Evolutionary conservation across 176 grass and related monocot species (phyloP), one percentile per base, ranked within the genome.

Genomic region (Oryza coarctata): DNA sequence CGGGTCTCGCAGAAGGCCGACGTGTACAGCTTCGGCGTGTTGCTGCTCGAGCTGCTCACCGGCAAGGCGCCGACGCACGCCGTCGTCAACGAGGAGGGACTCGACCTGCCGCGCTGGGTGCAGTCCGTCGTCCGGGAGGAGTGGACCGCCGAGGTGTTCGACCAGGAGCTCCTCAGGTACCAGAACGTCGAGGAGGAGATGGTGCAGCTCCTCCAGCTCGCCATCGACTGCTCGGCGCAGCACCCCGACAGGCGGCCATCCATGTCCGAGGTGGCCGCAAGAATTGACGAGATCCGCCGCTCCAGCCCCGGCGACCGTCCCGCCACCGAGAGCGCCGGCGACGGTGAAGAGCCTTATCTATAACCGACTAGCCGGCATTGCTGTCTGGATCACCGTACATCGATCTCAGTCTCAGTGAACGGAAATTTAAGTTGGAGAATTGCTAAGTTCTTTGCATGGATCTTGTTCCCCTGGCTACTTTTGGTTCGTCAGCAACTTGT

Each of bases 141-240:
- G 84, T 98, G 96, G 96, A 98, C 91, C 0, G 79, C 88, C 73
- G 93, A 98, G 89, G 93, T 98, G 84, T 98, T 98, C 86, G 96
- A 98, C 73, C 85, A 88, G 87, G 96, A 98, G 85, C 91, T 98
- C 68, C 91, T 98, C 80, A 87, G 93, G 82, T 82, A 93, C 75
- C 89, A 94, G 38, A 95, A 82, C 82, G 86, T 90, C 9, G 92
- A 98, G 90, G 96, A 98, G 55, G 93, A 98, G 83, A 98, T 98
- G 96, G 93, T 98, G 82, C 90, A 93, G 85, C 88, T 98, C 25
- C 90, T 98, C 43, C 96, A 98, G 82, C 92, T 98, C 43, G 96
- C 92, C 20, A 98, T 98, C 81, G 96, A 98, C 77, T 98, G 96
- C 82, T 84, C 91, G 17, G 84, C 93, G 18, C 93, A 95, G 87